Conservation (phyloP, 306 rosid genomes). For the Albizia julibrissin region DNA sequence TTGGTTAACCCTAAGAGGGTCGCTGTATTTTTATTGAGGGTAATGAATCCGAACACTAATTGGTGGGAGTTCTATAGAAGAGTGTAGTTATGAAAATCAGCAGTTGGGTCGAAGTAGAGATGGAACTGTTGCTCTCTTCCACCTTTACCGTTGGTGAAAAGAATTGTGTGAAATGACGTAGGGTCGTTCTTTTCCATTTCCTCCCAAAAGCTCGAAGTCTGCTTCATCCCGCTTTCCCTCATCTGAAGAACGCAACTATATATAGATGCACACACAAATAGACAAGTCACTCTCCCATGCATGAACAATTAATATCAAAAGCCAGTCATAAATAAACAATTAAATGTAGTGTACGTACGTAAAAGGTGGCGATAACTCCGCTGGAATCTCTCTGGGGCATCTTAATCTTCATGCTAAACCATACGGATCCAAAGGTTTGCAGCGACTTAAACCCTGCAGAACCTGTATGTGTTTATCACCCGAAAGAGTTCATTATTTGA, state of each 20-base stretch:
- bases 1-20: no score
- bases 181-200: background rate
- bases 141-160: conserved; percentile 5
- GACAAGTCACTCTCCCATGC: background rate
- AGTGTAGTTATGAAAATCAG: conserved; percentile 33
- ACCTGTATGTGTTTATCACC: background rate
- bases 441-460: conserved; percentile 23
- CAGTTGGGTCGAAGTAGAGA: conserved; percentile 36
- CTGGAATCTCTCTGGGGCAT: conserved; percentile 16
- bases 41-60: background rate
- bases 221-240: conserved; percentile 17
- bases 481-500: background rate
- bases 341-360: conserved; percentile 12
- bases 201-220: conserved; percentile 44
- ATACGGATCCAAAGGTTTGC: conserved; percentile 22
- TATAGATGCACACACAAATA: background rate
- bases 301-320: background rate
- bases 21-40: no score
- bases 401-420: conserved; percentile 32
- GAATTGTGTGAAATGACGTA: conserved; percentile 32
- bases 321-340: no score
- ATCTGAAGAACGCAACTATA: conserved; percentile 31
- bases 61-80: conserved; percentile 33
- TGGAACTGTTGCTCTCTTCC: conserved; percentile 27
- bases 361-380: conserved; percentile 30